phyloP scores from a whole-genome alignment of 768 basidiomycete species.

The Pulveroboletus ravenelii region DNA sequence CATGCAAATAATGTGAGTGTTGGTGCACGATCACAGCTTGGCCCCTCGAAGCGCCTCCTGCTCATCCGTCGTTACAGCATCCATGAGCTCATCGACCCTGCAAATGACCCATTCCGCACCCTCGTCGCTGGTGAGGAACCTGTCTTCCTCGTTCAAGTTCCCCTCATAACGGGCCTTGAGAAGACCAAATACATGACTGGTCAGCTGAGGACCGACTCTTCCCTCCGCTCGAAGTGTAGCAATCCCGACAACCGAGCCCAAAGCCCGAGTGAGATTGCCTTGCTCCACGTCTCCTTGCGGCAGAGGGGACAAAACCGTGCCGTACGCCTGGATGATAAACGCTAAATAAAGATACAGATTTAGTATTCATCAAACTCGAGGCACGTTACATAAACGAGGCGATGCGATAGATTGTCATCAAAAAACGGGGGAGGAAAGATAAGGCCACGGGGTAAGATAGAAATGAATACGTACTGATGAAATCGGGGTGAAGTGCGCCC shows the following conservation, averaged over 20 bases:
- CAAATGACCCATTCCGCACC: conserved; percentile 87
- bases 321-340: conserved; percentile 85
- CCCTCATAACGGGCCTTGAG: conserved; percentile 72
- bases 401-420: conserved; percentile 27
- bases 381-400: conserved; percentile 30
- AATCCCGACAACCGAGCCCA: conserved; percentile 81
- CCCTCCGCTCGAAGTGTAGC: conserved; percentile 83
- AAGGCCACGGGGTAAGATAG: conserved; percentile 32
- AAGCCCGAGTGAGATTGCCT: conserved; percentile 78
- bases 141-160: conserved; percentile 62
- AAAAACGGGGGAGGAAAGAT: conserved; percentile 19
- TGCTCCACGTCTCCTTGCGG: conserved; percentile 64
- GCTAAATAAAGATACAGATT: conserved; percentile 41
- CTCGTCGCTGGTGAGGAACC: conserved; percentile 79
- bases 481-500: conserved; percentile 86
- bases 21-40: conserved; percentile 50
- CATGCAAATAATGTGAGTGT: conserved; percentile 24
- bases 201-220: conserved; percentile 81
- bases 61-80: conserved; percentile 56
- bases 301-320: conserved; percentile 70
- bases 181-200: conserved; percentile 85
- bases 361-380: conserved; percentile 30
- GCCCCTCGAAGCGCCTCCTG: conserved; percentile 40
- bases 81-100: conserved; percentile 75
- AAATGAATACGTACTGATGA: conserved; percentile 67